phyloP scores from a whole-genome alignment of 345 rosid species.

The Hibiscus tridactylites region DNA sequence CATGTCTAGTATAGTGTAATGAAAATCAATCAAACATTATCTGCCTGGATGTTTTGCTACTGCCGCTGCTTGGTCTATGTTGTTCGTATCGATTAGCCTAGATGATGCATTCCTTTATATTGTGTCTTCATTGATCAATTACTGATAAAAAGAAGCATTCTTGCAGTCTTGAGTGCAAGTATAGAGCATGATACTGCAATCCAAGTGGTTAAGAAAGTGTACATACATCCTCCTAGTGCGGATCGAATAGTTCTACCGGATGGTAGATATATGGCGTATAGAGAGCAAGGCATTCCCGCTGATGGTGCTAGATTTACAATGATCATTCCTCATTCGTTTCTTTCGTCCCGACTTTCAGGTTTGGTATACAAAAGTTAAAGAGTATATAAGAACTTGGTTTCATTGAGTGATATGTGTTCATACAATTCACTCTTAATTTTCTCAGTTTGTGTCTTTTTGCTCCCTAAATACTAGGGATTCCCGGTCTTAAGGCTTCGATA shows the following conservation, averaged over 20 bases:
- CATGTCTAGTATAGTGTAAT: no score
- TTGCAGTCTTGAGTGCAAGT: slow-evolving; percentile 38
- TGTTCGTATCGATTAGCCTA: background rate
- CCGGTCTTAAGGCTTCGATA: slow-evolving; percentile 52
- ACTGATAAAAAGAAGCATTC: slow-evolving; percentile 2
- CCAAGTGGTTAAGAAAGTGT: slow-evolving; percentile 33
- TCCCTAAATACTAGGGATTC: slow-evolving; percentile 33
- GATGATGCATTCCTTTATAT: background rate
- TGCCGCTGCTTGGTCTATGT: background rate
- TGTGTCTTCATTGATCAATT: slow-evolving; percentile 4
- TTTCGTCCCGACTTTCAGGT: slow-evolving; percentile 72
- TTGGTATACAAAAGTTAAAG: background rate
- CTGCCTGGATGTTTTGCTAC: background rate
- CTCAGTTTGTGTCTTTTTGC: slow-evolving; percentile 5
- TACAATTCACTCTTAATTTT: slow-evolving; percentile 3
- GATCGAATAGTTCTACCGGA: slow-evolving; percentile 54
- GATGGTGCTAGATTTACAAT: slow-evolving; percentile 49
- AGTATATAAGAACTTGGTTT: background rate
- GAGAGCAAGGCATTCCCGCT: slow-evolving; percentile 48
- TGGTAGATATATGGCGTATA: slow-evolving; percentile 60
- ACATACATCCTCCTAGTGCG: slow-evolving; percentile 55
- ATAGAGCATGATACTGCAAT: slow-evolving; percentile 20
- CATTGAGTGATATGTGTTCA: background rate
- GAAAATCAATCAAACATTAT: no score
- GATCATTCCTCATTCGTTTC: slow-evolving; percentile 54